A percentile compares a stretch with the other conserved stretches of the same genome.
These are phyloP conservation scores for Sordaria brevicollis DNA, from an alignment of 495 filamentous ascomycete genomes.

Conservation along the genomic window DNA sequence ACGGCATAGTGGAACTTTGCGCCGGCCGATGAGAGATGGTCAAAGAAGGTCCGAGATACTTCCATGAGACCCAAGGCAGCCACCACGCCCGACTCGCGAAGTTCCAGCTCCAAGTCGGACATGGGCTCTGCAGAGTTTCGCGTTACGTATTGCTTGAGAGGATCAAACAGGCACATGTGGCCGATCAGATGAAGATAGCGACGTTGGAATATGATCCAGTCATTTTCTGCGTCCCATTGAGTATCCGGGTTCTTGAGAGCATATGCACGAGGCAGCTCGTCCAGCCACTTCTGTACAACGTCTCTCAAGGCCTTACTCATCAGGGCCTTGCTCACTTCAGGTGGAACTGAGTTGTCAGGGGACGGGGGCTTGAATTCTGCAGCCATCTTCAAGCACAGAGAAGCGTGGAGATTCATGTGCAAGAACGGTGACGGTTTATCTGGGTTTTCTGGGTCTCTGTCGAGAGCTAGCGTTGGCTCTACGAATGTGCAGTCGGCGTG, in stretches of 20 bases:
- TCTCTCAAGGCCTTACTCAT: conserved; percentile 13
- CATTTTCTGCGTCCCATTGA: conserved; percentile 32
- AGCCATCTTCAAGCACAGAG: conserved; percentile 21
- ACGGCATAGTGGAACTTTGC: conserved; percentile 42
- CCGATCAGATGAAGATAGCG: conserved; percentile 37
- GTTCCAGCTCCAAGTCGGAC: conserved; percentile 13
- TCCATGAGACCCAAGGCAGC: conserved; percentile 32
- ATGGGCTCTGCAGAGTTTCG: conserved; percentile 19
- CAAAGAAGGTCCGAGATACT: conserved; percentile 29
- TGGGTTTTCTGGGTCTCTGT: conserved; percentile 22
- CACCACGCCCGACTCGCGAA: conserved; percentile 29
- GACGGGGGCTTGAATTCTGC: conserved; percentile 5
- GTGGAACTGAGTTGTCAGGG: neutral
- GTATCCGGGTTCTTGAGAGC: conserved; percentile 28
- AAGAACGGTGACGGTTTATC: conserved; percentile 30
- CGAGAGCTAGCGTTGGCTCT: conserved; percentile 28
- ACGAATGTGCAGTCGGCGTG: conserved; percentile 24
- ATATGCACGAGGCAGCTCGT: conserved; percentile 32
- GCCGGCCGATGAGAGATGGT: conserved; percentile 31
- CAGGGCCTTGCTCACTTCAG: conserved; percentile 4
- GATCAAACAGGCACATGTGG: conserved; percentile 35
- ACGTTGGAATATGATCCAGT: conserved; percentile 38
- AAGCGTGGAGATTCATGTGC: conserved; percentile 30
- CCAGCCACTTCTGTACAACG: conserved; percentile 29
- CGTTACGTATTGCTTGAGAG: conserved; percentile 34